phyloP scores from a whole-genome alignment of 768 basidiomycete genomes.

The Xerocomus spinulosus region DNA sequence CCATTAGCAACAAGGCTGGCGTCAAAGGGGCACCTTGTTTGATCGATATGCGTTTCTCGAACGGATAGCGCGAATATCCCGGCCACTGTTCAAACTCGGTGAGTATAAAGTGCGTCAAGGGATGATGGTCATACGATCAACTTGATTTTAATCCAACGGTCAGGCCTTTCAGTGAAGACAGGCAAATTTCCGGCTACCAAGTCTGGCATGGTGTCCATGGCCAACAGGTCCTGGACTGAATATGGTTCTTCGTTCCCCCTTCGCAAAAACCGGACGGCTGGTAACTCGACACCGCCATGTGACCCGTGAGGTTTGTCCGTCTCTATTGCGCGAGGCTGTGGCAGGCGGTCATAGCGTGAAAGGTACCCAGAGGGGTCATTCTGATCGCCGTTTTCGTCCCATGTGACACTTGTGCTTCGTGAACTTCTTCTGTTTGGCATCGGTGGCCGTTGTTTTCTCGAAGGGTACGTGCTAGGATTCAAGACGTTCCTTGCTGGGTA shows the following conservation, averaged over 20 bases:
- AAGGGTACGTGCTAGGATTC: conserved; percentile 18
- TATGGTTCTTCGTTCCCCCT: conserved; percentile 26
- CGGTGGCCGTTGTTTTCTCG: conserved; percentile 4
- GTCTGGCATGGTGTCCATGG: conserved; percentile 23
- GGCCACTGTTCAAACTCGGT: conserved; percentile 39
- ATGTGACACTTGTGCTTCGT: background rate
- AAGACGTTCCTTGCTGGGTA: conserved; percentile 30
- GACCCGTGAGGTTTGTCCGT: conserved; percentile 5
- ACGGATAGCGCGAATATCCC: conserved; percentile 38
- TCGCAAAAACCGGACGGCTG: conserved; percentile 31
- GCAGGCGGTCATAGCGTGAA: conserved; percentile 15
- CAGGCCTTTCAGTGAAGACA: conserved; percentile 18
- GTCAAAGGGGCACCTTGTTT: conserved; percentile 30
- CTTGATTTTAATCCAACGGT: conserved; percentile 33
- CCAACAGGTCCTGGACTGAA: conserved; percentile 20
- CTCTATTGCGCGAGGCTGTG: conserved; percentile 16
- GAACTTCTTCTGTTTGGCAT: conserved; percentile 7
- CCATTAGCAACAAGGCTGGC: conserved; percentile 28
- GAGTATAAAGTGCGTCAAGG: background rate
- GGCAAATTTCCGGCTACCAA: conserved; percentile 18
- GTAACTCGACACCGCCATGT: conserved; percentile 18
- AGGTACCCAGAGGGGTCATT: background rate
- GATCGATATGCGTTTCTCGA: conserved; percentile 36
- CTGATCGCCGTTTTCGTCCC: conserved; percentile 1
- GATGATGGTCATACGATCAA: conserved; percentile 27